A percentile compares a stretch with the other conserved stretches of the same genome.
Conservation (phyloP, 1,284 basidiomycete genomes). For the Austropuccinia psidii region DNA sequence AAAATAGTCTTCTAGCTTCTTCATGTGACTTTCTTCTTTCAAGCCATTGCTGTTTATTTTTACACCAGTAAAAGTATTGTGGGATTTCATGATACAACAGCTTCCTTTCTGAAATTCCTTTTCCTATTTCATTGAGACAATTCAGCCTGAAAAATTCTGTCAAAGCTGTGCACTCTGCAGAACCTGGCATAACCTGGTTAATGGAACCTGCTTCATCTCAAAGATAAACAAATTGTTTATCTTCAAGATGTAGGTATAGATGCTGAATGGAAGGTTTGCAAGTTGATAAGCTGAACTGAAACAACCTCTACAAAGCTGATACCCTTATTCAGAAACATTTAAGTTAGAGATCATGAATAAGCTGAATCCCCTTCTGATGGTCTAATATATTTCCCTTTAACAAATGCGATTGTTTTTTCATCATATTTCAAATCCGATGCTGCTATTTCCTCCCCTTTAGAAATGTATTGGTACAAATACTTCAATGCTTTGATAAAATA, state of each 20-base stretch:
- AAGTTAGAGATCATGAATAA: neutral
- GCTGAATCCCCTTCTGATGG: no score
- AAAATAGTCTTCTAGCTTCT: neutral
- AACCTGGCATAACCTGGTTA: neutral
- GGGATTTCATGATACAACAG: neutral
- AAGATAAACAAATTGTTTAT: neutral
- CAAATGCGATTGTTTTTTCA: no score
- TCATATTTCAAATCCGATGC: conserved; percentile 40
- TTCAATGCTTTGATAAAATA: conserved; percentile 48
- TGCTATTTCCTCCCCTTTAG: conserved; percentile 52
- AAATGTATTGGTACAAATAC: conserved; percentile 53
- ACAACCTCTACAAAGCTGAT: neutral
- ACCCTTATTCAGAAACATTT: neutral
- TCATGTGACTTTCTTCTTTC: neutral
- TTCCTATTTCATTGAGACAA: neutral
- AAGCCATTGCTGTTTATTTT: neutral
- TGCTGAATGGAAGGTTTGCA: neutral
- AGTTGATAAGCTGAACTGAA: neutral
- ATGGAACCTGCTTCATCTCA: neutral
- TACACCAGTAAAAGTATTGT: neutral
- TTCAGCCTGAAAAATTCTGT: neutral
- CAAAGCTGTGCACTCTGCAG: neutral
- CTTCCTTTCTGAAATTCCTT: neutral
- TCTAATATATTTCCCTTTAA: no score
- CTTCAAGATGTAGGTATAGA: neutral